Base-by-base conservation (phyloP, 805 yeast species). In the Yarrowia sp. region DNA sequence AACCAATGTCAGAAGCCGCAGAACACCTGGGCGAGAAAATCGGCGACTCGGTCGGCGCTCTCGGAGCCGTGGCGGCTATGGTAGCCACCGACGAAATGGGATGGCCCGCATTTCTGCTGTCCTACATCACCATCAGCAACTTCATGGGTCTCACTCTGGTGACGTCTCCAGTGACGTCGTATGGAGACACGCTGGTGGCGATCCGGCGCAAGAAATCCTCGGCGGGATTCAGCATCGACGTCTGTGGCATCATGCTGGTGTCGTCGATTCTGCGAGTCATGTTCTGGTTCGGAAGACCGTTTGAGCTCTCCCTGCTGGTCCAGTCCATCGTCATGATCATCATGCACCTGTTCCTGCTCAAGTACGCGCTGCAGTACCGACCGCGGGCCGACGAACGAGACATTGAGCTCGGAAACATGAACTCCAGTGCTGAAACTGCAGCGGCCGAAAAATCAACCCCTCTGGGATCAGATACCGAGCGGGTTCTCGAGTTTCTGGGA, bases 201-300 rank as follows among this genome's bases (percentile, higher is more conserved):
- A 92, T 92, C 14, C 83, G 86, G 72, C 80, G 82, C 56, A 83
- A 85, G 40, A 80, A 87, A 74, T 83, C 92, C 0, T 84, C 94
- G 0, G 81, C 85, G 24, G 98, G 97, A 24, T 92, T 92, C 74
- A 89, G 96, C 6, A 81, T 92, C n/a, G 98, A 93, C 77, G 90
- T 93, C 12, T 93, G 97, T 78, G 93, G 92, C 8, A 91, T 97
- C 8, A 92, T 93, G 97, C 76, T 92, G 70, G 81, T 91, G 70
- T 88, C 97, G 0, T 84, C 92, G 49, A 84, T 87, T 6, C 78
- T 92, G 55, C 81, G 96, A 71, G 87, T 92, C 34, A 85, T 86
- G 68, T 92, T 91, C 79, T 93, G 89, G 79, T 76, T 89, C 70
- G 87, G 91, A 61, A 84, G 87, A 55, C 97, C 97, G 0, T 92